A percentile compares a stretch with the other conserved stretches of the same genome.
Evolutionary conservation across 371 early-diverging fungal genomes (phyloP).

Genomic region (Mucor irregularis): DNA sequence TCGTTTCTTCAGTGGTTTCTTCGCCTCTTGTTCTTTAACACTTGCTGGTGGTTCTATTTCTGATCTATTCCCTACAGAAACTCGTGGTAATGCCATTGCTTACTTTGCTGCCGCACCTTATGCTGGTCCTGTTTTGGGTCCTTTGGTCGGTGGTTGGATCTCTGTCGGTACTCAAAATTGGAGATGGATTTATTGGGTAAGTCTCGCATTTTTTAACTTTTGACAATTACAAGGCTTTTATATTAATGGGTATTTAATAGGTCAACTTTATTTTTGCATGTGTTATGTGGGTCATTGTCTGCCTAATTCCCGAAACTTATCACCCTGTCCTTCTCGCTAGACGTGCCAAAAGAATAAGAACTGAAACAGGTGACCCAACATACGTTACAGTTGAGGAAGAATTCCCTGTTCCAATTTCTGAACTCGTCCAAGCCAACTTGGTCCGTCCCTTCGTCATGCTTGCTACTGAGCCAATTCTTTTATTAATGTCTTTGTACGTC

Average conservation of each 20-base stretch:
- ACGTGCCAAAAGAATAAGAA: conserved; percentile 29
- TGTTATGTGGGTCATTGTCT: conserved; percentile 40
- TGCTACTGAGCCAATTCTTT: conserved; percentile 39
- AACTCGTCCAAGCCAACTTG: conserved; percentile 33
- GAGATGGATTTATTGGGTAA: conserved; percentile 54
- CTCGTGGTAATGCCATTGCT: conserved; percentile 46
- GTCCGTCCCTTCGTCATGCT: conserved; percentile 43
- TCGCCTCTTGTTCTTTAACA: conserved; percentile 38
- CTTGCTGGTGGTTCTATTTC: conserved; percentile 47
- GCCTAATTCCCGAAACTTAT: conserved; percentile 45
- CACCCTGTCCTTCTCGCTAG: conserved; percentile 36
- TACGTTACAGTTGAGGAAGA: conserved; percentile 42
- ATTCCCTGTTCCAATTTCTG: conserved; percentile 30
- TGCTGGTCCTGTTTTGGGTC: conserved; percentile 48
- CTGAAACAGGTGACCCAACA: conserved; percentile 32
- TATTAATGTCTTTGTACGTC: conserved; percentile 44
- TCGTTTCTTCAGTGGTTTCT: conserved; percentile 48
- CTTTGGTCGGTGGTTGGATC: conserved; percentile 49
- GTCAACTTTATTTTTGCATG: conserved; percentile 46
- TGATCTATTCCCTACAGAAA: conserved; percentile 38
- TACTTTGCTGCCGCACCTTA: conserved; percentile 53
- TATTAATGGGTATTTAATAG: background rate
- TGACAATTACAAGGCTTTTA: conserved; percentile 1
- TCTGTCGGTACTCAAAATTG: conserved; percentile 39
- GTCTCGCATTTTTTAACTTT: background rate